Evolutionary conservation across 2,329 filamentous ascomycete species (phyloP), one percentile per base, ranked within the genome.

Genomic region (Zalaria obscura): DNA sequence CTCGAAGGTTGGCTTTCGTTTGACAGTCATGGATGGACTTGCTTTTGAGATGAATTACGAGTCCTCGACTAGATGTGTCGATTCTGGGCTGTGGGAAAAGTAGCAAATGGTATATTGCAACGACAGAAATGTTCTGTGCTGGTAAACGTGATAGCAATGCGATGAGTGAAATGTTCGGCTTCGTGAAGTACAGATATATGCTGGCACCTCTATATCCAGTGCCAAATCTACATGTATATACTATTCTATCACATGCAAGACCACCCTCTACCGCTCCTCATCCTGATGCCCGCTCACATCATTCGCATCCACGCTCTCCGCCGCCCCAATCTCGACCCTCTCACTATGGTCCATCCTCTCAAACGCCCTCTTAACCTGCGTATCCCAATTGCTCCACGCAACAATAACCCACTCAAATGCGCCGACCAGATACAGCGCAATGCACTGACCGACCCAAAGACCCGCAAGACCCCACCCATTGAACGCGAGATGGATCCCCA

Each of bases 401-500:
- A 93, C 83, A 53, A 93, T 80, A 3, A 72, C 62, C 86, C 86
- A 93, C 56, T 93, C 83, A 7, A 83, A 56, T 1, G 70, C 66
- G 2, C 86, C 86, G 0, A 93, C 86, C 25, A 91, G 65, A 55
- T 87, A 93, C 28, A 93, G 60, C 0, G 83, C 83, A 46, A 85
- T 58, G 39, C 58, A 60, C 43, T 61, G 57, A 1, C 57, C 48
- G 29, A 91, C 66, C 86, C 86, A 93, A 10, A 93, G 63, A 0
- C 86, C 86, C 11, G 70, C 69, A 2, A 93, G 64, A 0, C 85
- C 85, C 84, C 84, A 91, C 11, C 84, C 84, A 54, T 91, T 76
- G 52, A 91, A 91, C 2, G 86, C 85, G 27, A 93, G 73, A 62
- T 76, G 91, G 41, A 93, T 83, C 0, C 86, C 85, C n/a, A 79